Evolutionary conservation across 192 early-diverging fungal genomes (phyloP).

Genomic region (Coemansia sp.): DNA sequence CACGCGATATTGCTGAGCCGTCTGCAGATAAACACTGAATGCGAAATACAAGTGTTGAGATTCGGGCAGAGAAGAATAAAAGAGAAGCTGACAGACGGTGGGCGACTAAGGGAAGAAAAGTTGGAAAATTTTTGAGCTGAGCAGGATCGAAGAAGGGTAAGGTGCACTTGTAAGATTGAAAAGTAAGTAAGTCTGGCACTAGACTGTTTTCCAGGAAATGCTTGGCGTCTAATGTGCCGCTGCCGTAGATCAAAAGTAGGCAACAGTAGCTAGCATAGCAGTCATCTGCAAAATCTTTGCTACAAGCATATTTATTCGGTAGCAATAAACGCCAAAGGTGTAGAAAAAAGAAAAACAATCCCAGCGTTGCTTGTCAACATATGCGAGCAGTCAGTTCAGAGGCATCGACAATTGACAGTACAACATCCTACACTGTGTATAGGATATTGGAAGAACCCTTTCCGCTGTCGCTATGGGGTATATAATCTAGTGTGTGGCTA

Average conservation of each 20-base stretch:
- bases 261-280: background rate
- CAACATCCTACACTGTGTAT: slow-evolving; percentile 25
- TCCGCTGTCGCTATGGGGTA: slow-evolving; percentile 56
- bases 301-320: background rate
- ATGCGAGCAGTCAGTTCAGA: background rate
- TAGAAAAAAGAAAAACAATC: background rate
- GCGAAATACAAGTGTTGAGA: background rate
- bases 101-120: background rate
- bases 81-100: background rate
- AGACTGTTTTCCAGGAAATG: background rate
- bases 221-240: background rate
- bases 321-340: background rate
- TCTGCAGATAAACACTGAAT: background rate
- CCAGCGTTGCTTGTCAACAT: background rate
- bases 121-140: background rate
- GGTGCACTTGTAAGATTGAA: background rate
- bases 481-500: slow-evolving; percentile 56
- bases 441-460: slow-evolving; percentile 26
- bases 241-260: background rate
- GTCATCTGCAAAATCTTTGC: background rate
- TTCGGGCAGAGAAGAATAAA: background rate
- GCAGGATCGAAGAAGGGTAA: background rate
- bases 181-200: background rate
- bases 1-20: background rate
- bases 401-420: background rate